Conservation (phyloP, 805 yeast genomes). For the Candida cerambycidarum region DNA sequence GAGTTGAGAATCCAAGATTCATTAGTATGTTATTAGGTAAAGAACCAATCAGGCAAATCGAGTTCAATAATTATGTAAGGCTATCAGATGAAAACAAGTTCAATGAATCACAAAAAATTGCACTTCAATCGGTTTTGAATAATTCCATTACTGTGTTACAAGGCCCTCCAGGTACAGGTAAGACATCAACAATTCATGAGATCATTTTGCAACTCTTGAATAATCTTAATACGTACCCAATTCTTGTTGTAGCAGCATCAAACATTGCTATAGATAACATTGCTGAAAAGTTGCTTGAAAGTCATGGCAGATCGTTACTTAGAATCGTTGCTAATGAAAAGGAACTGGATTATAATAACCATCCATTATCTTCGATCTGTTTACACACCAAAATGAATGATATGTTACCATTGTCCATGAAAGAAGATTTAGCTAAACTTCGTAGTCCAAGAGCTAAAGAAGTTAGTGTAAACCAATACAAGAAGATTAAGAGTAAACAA, state of each 20-base stretch:
- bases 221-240: slow-evolving; percentile 57
- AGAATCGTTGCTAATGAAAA: slow-evolving; percentile 61
- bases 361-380: slow-evolving; percentile 59
- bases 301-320: slow-evolving; percentile 50
- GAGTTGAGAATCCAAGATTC: slow-evolving; percentile 53
- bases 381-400: slow-evolving; percentile 59
- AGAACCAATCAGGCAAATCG: slow-evolving; percentile 53
- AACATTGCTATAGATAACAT: slow-evolving; percentile 75
- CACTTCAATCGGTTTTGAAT: slow-evolving; percentile 52
- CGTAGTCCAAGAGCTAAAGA: slow-evolving; percentile 35
- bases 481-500: slow-evolving; percentile 47
- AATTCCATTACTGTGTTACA: slow-evolving; percentile 49
- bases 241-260: slow-evolving; percentile 72
- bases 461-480: slow-evolving; percentile 47
- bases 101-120: slow-evolving; percentile 59
- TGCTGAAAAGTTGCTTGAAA: slow-evolving; percentile 61
- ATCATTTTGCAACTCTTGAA: slow-evolving; percentile 53
- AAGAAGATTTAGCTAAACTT: slow-evolving; percentile 44
- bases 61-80: slow-evolving; percentile 53
- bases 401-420: slow-evolving; percentile 46
- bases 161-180: slow-evolving; percentile 70
- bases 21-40: slow-evolving; percentile 55
- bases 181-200: slow-evolving; percentile 44
- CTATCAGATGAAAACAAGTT: slow-evolving; percentile 46
- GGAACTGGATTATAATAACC: slow-evolving; percentile 62